Conservation (phyloP, 768 basidiomycete species). For the Melanogaster broomeanus region DNA sequence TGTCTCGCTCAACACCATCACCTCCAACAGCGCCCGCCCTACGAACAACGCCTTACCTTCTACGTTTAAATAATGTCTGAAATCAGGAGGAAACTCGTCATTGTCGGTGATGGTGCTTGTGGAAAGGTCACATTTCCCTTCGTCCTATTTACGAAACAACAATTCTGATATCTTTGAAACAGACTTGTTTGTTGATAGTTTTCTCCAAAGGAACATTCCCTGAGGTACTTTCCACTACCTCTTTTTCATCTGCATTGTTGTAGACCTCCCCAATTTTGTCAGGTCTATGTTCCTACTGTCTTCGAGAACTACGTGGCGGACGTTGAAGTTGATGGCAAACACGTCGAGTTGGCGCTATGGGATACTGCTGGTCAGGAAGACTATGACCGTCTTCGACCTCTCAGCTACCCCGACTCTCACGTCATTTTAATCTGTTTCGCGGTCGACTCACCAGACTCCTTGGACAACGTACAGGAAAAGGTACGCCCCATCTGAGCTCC, state of each 20-base stretch:
- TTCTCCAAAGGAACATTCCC: slow-evolving; percentile 97
- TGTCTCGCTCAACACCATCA: too few species aligned
- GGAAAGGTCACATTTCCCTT: slow-evolving; percentile 71
- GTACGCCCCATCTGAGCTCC: slow-evolving; percentile 44
- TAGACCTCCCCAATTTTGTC: slow-evolving; percentile 1
- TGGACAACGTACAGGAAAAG: slow-evolving; percentile 99
- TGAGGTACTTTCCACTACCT: slow-evolving; percentile 54
- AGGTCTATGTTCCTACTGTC: slow-evolving; percentile 99
- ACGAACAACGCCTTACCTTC: slow-evolving; percentile 31
- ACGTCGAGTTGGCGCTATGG: slow-evolving; percentile 98
- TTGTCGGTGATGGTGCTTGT: slow-evolving; percentile 98
- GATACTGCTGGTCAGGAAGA: slow-evolving; percentile 99
- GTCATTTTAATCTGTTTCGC: slow-evolving; percentile 99
- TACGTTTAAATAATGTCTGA: slow-evolving; percentile 75
- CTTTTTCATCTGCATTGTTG: background rate
- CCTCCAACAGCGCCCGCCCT: slow-evolving; percentile 37
- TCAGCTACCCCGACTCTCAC: slow-evolving; percentile 99
- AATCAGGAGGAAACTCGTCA: slow-evolving; percentile 98
- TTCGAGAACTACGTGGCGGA: slow-evolving; percentile 99
- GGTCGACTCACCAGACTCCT: slow-evolving; percentile 94
- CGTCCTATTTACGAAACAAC: slow-evolving; percentile 3
- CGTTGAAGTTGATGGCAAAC: slow-evolving; percentile 97
- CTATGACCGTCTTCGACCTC: slow-evolving; percentile 96
- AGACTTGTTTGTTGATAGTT: slow-evolving; percentile 94
- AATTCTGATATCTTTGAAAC: slow-evolving; percentile 20